These are phyloP conservation scores for Stenogyne calaminthoides DNA, from an alignment of 305 asterid genomes.

Conservation along the genomic window DNA sequence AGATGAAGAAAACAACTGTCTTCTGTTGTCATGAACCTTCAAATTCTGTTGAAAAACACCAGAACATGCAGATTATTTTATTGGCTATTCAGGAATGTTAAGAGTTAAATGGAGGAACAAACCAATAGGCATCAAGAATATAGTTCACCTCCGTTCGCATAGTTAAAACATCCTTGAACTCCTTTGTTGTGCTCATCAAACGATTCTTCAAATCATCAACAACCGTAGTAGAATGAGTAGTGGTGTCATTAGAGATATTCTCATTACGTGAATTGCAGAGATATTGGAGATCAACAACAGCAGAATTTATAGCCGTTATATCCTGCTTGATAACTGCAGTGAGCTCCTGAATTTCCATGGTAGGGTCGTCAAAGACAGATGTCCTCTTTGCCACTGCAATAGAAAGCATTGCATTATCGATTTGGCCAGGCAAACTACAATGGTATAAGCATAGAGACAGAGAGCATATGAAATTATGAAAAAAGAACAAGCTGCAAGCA, in stretches of 20 bases:
- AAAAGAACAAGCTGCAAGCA: neutral
- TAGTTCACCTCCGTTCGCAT: constrained; percentile 82
- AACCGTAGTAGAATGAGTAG: constrained; percentile 80
- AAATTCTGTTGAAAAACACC: constrained; percentile 58
- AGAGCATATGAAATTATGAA: neutral
- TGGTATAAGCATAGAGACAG: neutral
- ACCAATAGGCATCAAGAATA: neutral
- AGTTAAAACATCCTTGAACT: constrained; percentile 92
- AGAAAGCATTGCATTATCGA: constrained; percentile 22
- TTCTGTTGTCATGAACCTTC: constrained; percentile 87
- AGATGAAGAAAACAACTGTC: constrained; percentile 76
- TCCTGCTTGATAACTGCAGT: constrained; percentile 92
- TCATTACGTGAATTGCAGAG: constrained; percentile 62
- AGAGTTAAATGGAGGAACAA: constrained; percentile 6
- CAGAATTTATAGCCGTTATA: constrained; percentile 86
- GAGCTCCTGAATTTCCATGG: constrained; percentile 89
- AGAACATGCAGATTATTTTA: constrained; percentile 20
- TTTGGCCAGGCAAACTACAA: constrained; percentile 4
- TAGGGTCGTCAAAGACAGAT: constrained; percentile 87
- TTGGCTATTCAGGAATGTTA: constrained; percentile 3
- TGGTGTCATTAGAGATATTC: constrained; percentile 63
- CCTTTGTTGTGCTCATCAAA: constrained; percentile 86
- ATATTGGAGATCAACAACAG: constrained; percentile 85
- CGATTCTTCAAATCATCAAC: constrained; percentile 92
- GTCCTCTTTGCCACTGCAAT: constrained; percentile 87